Percentiles rank a stretch among this genome's conserved stretches.
phyloP scores from a whole-genome alignment of 108 stramenopile species.

The Phaeodactylum tricornutum region DNA sequence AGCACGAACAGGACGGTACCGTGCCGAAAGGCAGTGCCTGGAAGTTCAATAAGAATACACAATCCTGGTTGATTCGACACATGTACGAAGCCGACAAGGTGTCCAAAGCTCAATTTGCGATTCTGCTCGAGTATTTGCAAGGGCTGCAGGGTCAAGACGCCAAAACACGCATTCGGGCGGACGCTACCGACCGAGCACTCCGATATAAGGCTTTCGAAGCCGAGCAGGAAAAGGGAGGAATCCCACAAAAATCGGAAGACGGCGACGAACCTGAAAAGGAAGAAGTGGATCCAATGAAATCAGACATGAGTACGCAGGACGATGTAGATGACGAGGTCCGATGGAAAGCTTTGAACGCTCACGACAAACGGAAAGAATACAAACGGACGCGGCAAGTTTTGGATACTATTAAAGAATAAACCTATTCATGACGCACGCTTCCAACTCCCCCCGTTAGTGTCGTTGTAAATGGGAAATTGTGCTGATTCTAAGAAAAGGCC shows the following conservation, averaged over 20 bases:
- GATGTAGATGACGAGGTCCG: slow-evolving; percentile 27
- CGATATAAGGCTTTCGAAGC: slow-evolving; percentile 68
- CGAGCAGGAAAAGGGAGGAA: slow-evolving; percentile 4
- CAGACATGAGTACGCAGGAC: slow-evolving; percentile 6
- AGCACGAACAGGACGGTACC: slow-evolving; percentile 16
- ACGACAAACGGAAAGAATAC: slow-evolving; percentile 77
- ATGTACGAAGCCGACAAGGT: slow-evolving; percentile 83
- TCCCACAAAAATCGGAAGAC: slow-evolving; percentile 3
- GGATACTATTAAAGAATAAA: too few relatives aligned
- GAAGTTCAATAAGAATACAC: slow-evolving; percentile 95
- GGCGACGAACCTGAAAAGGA: slow-evolving; percentile 2
- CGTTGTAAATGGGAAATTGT: too few relatives aligned
- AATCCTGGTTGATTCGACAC: slow-evolving; percentile 85
- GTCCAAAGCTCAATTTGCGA: slow-evolving; percentile 40
- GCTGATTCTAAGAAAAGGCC: too few relatives aligned
- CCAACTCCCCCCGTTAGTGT: too few relatives aligned
- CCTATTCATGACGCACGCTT: too few relatives aligned
- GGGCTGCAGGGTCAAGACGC: slow-evolving; percentile 40
- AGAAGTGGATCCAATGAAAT: slow-evolving; percentile 1
- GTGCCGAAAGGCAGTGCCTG: slow-evolving; percentile 21
- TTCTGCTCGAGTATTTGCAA: slow-evolving; percentile 54
- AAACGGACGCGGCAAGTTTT: slow-evolving; percentile 66
- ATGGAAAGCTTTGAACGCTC: slow-evolving; percentile 52
- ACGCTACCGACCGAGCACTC: slow-evolving; percentile 47
- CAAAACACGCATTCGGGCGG: slow-evolving; percentile 34